Evolutionary conservation across 2,329 filamentous ascomycete genomes (phyloP), one percentile per base, ranked within the genome.

Genomic region (Fusarium fracticaudum): DNA sequence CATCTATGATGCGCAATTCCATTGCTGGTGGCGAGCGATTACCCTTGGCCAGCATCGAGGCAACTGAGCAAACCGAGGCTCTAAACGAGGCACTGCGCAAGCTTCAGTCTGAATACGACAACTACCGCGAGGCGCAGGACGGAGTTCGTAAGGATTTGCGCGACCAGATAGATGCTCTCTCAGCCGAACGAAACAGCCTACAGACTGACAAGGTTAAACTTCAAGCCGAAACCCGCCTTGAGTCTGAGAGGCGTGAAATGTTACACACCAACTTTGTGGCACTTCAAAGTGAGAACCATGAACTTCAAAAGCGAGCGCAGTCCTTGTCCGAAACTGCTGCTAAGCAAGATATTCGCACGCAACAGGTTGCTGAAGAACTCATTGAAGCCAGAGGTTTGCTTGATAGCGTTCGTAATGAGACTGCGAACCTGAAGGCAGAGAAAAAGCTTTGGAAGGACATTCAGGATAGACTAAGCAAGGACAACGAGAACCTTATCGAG

Each of bases 361-460:
- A 98, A 78, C 95, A 98, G 82, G 93, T 96, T 35, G 95, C 94
- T 1, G 96, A 98, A 82, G 96, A 99, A 77, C 88, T 98, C 11
- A 91, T 98, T 15, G 96, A 98, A 81, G 91, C 93, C 10, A 93
- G 92, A 80, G 93, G 93, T 38, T 85, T 96, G 60, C 87, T 93
- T 8, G 96, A 99, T 79, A 95, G 94, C 79, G 89, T 98, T 82
- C 93, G 95, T 60, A 95, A 94, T 74, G 96, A 99, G 81, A 94
- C 92, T 61, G 92, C 95, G 22, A 98, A 98, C 79, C 89, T 98
- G 40, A 98, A 97, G 82, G 95, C 96, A 0, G 96, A 98, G 83
- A 98, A 98, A 84, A 93, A 94, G 43, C 87, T 99, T 15, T 98
- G 94, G 93, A 97, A 96, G 85, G 94, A 93, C 64, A 97, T 98